Conservation (phyloP, 2,329 filamentous ascomycete species). For the Diaporthe batatas region DNA sequence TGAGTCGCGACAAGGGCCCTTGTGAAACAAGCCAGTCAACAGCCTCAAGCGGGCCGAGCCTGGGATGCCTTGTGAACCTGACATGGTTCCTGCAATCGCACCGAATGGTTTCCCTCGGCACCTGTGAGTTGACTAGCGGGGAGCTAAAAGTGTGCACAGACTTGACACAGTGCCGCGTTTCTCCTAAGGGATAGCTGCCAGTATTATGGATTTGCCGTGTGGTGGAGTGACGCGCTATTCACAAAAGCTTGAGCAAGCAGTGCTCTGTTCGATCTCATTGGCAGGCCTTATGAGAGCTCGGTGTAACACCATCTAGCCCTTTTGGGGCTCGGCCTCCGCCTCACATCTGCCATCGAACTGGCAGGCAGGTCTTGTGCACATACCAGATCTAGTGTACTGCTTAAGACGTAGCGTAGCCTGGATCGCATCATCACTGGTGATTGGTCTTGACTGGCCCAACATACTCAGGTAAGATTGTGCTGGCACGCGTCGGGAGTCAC, state of each 20-base stretch:
- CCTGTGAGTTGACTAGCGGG: not conserved
- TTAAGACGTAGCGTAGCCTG: not conserved
- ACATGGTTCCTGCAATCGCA: constrained; percentile 12
- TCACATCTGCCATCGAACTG: not conserved
- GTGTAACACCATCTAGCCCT: not conserved
- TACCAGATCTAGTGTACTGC: not conserved
- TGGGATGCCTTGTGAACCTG: constrained; percentile 5
- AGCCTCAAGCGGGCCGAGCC: not conserved
- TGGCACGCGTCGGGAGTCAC: not conserved
- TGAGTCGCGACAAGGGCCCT: not conserved
- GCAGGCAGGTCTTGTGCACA: not conserved
- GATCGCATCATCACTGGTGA: not conserved
- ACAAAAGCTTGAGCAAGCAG: too few relatives aligned
- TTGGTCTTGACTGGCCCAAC: not conserved
- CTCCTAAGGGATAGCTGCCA: not conserved
- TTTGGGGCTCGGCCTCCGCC: not conserved
- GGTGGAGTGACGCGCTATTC: not conserved
- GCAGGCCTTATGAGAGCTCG: not conserved
- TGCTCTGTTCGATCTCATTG: not conserved
- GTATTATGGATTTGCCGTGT: not conserved
- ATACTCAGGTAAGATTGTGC: not conserved
- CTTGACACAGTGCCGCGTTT: constrained; percentile 2
- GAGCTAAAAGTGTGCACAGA: not conserved
- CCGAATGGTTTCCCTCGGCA: constrained; percentile 3
- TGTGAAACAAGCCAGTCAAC: constrained; percentile 22